These are phyloP conservation scores for Fomes fomentarius DNA, from an alignment of 1,284 basidiomycete genomes.

Conservation along the genomic window DNA sequence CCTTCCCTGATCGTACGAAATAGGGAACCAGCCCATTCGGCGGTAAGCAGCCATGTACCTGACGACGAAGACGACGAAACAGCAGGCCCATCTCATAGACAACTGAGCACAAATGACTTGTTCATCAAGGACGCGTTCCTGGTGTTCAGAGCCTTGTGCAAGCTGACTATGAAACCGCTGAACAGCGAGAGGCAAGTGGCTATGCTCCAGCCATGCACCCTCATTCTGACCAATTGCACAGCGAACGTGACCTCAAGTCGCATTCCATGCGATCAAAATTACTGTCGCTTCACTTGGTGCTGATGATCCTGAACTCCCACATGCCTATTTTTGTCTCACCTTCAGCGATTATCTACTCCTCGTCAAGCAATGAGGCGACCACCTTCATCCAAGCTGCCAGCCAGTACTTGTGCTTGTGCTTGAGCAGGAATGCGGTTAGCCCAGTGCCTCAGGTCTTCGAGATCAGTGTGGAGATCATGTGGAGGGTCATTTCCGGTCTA, in stretches of 20 bases:
- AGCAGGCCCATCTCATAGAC: conserved; percentile 5
- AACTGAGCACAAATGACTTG: conserved; percentile 72
- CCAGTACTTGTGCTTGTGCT: conserved; percentile 91
- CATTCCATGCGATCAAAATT: conserved; percentile 96
- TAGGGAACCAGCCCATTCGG: too few species aligned
- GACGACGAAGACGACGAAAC: conserved; percentile 27
- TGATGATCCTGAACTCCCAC: conserved; percentile 91
- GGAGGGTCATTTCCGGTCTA: conserved; percentile 93
- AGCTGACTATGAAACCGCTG: conserved; percentile 96
- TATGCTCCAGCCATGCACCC: not conserved
- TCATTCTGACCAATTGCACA: conserved; percentile 34
- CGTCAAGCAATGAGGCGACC: conserved; percentile 83
- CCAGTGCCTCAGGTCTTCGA: conserved; percentile 98
- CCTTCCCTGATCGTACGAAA: too few species aligned
- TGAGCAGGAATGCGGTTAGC: conserved; percentile 96
- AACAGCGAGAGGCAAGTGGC: conserved; percentile 84
- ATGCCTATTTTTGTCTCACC: conserved; percentile 89
- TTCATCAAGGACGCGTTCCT: conserved; percentile 97
- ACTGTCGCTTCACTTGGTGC: conserved; percentile 89
- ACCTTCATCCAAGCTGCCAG: conserved; percentile 91
- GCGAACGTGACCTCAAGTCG: conserved; percentile 91
- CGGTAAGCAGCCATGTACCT: too few species aligned
- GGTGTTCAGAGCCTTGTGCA: conserved; percentile 94
- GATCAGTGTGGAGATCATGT: conserved; percentile 98
- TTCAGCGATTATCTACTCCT: conserved; percentile 85